A percentile compares a stretch with the other conserved stretches of the same genome.
Evolutionary conservation across 1,139 yeast species (phyloP).

Genomic region (Nadsonia starkeyi-henricii): DNA sequence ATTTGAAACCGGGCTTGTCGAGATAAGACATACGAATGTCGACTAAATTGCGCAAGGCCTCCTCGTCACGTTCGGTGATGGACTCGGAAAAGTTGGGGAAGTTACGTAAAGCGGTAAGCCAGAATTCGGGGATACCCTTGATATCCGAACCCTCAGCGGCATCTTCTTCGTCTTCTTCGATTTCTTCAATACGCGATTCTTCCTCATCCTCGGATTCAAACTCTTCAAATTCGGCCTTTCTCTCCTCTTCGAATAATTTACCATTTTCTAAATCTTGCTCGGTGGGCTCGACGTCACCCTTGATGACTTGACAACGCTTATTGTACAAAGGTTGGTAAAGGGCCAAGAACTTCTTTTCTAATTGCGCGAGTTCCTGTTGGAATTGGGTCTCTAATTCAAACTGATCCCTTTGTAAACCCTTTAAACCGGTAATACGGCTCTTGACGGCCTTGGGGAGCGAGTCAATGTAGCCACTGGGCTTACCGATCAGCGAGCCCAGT

Average conservation of each 20-base stretch:
- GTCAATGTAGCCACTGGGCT: slow-evolving; percentile 75
- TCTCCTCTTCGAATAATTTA: slow-evolving; percentile 39
- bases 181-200: slow-evolving; percentile 26
- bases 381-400: slow-evolving; percentile 79
- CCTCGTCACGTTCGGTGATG: slow-evolving; percentile 82
- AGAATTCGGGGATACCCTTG: slow-evolving; percentile 81
- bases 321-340: slow-evolving; percentile 68
- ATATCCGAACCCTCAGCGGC: slow-evolving; percentile 32
- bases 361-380: slow-evolving; percentile 74
- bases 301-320: slow-evolving; percentile 57
- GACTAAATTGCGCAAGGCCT: slow-evolving; percentile 52
- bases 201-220: slow-evolving; percentile 35
- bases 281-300: slow-evolving; percentile 67
- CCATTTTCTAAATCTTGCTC: slow-evolving; percentile 69
- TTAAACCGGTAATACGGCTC: slow-evolving; percentile 68
- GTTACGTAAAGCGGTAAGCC: slow-evolving; percentile 93
- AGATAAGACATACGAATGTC: slow-evolving; percentile 76
- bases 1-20: slow-evolving; percentile 78
- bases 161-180: slow-evolving; percentile 26
- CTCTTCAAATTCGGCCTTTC: slow-evolving; percentile 26
- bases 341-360: slow-evolving; percentile 67
- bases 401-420: slow-evolving; percentile 72
- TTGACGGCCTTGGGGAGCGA: slow-evolving; percentile 62
- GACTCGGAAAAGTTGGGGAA: slow-evolving; percentile 70
- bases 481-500: slow-evolving; percentile 71